Base-by-base conservation (phyloP, 2,329 filamentous ascomycete genomes). In the Clonostachys rosea region DNA sequence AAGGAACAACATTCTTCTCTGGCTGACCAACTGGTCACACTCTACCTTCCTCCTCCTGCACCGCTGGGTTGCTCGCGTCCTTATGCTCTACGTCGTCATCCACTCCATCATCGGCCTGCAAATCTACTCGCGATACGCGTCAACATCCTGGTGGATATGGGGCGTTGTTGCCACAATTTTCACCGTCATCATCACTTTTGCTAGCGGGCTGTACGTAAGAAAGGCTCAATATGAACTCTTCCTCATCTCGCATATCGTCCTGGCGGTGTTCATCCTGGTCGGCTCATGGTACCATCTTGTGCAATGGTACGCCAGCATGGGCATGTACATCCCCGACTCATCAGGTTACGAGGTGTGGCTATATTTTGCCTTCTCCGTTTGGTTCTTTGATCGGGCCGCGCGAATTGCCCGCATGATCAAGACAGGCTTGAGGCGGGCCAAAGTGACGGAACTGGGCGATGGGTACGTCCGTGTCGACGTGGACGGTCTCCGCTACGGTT, bases 1-100 rank as follows among this genome's bases (percentile, higher is more conserved):
- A 0, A 60, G 75, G 2, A 78, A 79, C 52, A 77, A 73, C 46
- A 18, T 77, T 4, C 62, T 76, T 0, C 62, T 78, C 1, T 71
- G 66, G 59, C 39, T 75, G 2, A 76, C 75, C 17, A 62, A 70
- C 51, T 76, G 72, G 70, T 65, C 61, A 2, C 66, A 74, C 48
- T 63, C 64, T 1, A 76, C 74, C 2, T 75, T 62, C 51, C 40
- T 76, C 9, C 52, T 75, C 2, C 58, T 76, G 2, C 73, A 78
- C 54, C 67, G 71, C 12, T 75, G 69, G 72, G 58, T 74, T 2
- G 75, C 73, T 1, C 58, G 65, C 18, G 60, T 79, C 8, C 68
- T 63, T 24, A 66, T 67, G 2, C 41, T 77, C 0, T 66, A 81
- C 42, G 71, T 68, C 1, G 55, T 69, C 9, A 42, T 79, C 0